These are phyloP conservation scores for Eucalyptus sp. DNA, from an alignment of 345 rosid species.

Conservation along the genomic window DNA sequence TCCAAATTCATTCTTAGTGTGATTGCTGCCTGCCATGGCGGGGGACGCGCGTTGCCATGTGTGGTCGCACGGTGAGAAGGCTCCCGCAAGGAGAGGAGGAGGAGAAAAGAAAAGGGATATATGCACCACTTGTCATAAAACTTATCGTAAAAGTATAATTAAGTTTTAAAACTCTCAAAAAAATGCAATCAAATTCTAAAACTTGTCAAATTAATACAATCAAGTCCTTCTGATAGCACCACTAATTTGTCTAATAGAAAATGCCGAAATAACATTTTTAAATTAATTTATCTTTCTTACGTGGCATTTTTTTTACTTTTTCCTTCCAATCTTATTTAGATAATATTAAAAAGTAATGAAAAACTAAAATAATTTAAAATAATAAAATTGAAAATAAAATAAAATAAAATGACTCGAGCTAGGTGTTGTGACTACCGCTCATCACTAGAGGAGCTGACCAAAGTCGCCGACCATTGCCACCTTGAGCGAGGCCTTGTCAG, in stretches of 20 bases:
- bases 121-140: too few relatives aligned
- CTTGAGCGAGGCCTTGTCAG: rapidly evolving
- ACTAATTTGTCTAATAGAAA: background rate
- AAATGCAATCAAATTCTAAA: background rate
- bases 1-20: too few relatives aligned
- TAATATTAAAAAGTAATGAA: too few relatives aligned
- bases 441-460: rapidly evolving
- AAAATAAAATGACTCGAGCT: background rate
- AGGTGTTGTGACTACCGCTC: background rate
- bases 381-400: background rate
- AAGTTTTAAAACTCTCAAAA: too few relatives aligned
- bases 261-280: rapidly evolving
- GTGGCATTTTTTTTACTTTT: background rate
- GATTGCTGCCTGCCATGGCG: too few relatives aligned
- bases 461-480: too few relatives aligned
- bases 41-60: too few relatives aligned
- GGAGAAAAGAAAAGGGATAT: too few relatives aligned
- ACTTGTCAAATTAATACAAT: background rate
- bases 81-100: rapidly evolving
- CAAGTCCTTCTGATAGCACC: rapidly evolving
- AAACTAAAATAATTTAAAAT: background rate
- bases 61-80: too few relatives aligned
- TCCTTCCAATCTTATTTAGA: too few relatives aligned
- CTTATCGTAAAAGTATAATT: rapidly evolving
- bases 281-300: background rate